Percentiles rank a stretch among this genome's conserved stretches.
Conservation (phyloP, 2,329 filamentous ascomycete species). For the Neofusicoccum cordaticola region DNA sequence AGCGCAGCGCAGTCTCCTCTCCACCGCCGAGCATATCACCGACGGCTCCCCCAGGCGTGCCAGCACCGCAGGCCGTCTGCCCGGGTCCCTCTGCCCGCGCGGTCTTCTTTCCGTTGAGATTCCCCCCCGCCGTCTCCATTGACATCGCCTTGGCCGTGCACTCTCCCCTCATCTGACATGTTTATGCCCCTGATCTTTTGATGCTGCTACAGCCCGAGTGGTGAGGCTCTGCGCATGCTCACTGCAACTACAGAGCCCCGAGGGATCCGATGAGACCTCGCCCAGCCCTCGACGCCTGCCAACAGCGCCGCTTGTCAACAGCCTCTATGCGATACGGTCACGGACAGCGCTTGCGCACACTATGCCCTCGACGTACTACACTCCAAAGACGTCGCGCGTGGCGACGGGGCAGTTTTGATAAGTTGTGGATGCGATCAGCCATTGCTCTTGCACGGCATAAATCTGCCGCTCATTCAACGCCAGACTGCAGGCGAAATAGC, state of each 20-base stretch:
- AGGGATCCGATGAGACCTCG: not conserved
- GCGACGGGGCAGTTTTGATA: not conserved
- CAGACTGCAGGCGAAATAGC: not conserved
- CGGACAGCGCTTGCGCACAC: not conserved
- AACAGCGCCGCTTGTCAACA: not conserved
- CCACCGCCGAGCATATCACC: not conserved
- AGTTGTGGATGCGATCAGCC: not conserved
- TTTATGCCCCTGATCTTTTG: not conserved
- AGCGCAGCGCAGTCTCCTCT: not conserved
- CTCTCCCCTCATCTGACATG: not conserved
- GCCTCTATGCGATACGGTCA: not conserved
- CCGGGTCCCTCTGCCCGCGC: not conserved
- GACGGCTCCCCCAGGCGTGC: not conserved
- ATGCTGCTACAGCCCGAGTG: no score
- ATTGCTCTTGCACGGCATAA: not conserved
- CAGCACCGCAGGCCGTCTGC: not conserved
- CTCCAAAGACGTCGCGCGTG: not conserved
- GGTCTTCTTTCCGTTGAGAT: slow-evolving; percentile 6
- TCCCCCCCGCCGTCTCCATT: not conserved
- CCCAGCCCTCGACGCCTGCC: not conserved
- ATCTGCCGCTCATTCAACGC: not conserved
- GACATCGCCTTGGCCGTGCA: not conserved
- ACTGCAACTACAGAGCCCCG: not conserved
- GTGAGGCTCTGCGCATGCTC: not conserved
- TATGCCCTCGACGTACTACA: not conserved